Conservation (phyloP, 148 eudicot genomes). For the Spergularia bocconei region DNA sequence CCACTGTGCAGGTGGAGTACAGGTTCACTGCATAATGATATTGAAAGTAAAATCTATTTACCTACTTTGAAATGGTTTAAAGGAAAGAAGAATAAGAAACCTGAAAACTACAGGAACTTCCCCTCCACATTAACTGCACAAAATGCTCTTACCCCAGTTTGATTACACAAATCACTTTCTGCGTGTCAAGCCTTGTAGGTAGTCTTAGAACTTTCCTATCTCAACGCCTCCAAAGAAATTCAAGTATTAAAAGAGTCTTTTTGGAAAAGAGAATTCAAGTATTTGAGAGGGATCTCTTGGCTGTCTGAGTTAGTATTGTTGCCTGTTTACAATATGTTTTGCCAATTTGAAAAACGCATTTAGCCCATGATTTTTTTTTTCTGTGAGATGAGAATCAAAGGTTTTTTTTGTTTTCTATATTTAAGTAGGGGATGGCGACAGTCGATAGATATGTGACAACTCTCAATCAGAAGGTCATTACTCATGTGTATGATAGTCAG, state of each 20-base stretch:
- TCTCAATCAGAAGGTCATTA: no score
- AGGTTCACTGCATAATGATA: constrained; percentile 61
- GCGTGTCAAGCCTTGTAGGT: neutral
- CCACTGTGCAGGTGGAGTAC: constrained; percentile 99
- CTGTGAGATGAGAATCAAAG: no score
- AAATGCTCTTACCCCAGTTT: neutral
- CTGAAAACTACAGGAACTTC: constrained; percentile 20
- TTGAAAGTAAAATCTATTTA: constrained; percentile 44
- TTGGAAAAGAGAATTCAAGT: neutral
- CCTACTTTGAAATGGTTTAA: constrained; percentile 29
- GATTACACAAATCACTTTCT: neutral
- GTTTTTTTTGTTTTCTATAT: no score
- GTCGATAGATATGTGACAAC: no score
- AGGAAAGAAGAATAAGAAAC: constrained; percentile 8
- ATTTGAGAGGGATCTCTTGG: neutral
- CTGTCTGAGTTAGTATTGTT: no score
- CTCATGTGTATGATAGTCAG: no score
- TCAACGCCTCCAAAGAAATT: neutral
- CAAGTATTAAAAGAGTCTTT: no score
- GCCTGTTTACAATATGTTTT: no score
- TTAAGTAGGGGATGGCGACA: no score
- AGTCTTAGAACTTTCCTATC: neutral
- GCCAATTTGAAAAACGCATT: no score
- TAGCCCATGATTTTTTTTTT: no score
- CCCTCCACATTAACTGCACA: neutral